phyloP scores from a whole-genome alignment of 306 rosid genomes.

The Trichosanthes cucumerina region DNA sequence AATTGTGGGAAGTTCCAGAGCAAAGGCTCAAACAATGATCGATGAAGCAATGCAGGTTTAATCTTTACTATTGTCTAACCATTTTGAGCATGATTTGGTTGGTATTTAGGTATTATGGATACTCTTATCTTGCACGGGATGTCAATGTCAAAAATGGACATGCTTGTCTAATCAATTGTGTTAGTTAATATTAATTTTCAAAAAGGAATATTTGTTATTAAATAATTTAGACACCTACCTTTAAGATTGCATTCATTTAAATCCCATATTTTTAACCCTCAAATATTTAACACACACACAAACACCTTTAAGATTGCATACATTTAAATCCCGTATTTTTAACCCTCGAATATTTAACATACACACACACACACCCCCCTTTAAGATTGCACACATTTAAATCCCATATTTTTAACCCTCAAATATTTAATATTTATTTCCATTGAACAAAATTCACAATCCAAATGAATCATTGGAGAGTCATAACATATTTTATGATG shows the following conservation, averaged over 20 bases:
- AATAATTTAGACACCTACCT: neutral
- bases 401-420: neutral
- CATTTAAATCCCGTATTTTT: neutral
- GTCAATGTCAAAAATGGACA: neutral
- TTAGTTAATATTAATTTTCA: neutral
- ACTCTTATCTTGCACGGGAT: neutral
- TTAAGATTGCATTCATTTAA: neutral
- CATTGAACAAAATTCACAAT: neutral
- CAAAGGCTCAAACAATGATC: conserved; percentile 55
- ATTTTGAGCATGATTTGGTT: neutral
- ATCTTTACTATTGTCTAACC: conserved; percentile 8
- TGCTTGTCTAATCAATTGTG: neutral
- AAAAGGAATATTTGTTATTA: neutral
- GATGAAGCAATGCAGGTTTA: conserved; percentile 70
- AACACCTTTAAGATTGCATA: neutral
- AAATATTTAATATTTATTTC: neutral
- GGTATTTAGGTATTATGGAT: neutral
- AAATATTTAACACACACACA: neutral
- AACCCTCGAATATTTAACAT: no score
- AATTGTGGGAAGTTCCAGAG: conserved; percentile 76
- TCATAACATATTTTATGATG: neutral
- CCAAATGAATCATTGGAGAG: neutral
- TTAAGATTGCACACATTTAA: neutral
- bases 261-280: neutral
- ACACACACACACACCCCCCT: no score